Evolutionary conservation across 371 early-diverging fungal species (phyloP).

Genomic region (Mortierella sp.): DNA sequence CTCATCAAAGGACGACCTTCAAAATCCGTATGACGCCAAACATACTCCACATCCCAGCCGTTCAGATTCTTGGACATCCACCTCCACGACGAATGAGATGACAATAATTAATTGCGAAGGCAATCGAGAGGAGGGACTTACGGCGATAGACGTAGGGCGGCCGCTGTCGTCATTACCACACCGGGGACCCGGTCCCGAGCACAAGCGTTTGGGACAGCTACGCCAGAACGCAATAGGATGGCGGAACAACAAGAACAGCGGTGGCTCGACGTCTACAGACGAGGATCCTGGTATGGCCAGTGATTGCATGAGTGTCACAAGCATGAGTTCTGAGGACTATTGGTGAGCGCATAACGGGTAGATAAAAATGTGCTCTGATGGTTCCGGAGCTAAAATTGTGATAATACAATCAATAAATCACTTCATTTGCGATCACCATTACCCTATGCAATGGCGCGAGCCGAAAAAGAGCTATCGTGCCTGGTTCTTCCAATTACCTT

Average conservation of each 20-base stretch:
- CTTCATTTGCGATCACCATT: too few relatives aligned
- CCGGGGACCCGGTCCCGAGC: not conserved
- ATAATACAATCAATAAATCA: too few relatives aligned
- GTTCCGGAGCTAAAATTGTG: too few relatives aligned
- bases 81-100: slow-evolving; percentile 9
- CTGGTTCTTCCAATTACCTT: too few relatives aligned
- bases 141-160: slow-evolving; percentile 5
- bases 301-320: slow-evolving; percentile 40
- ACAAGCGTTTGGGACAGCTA: slow-evolving; percentile 2
- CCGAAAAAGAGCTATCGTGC: too few relatives aligned
- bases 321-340: slow-evolving; percentile 53
- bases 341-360: slow-evolving; percentile 60
- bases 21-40: not conserved
- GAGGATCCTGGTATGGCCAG: slow-evolving; percentile 37
- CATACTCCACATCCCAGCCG: not conserved
- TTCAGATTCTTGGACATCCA: slow-evolving; percentile 26
- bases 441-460: too few relatives aligned
- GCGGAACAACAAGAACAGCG: not conserved
- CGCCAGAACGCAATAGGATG: not conserved
- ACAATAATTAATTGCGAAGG: slow-evolving; percentile 5
- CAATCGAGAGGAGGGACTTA: slow-evolving; percentile 6
- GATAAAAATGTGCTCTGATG: too few relatives aligned
- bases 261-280: not conserved
- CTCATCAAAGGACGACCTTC: not conserved
- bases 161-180: not conserved